A percentile compares a stretch with the other conserved stretches of the same genome.
These are phyloP conservation scores for Debaryomyces coudertii DNA, from an alignment of 1,139 yeast species.

Conservation along the genomic window DNA sequence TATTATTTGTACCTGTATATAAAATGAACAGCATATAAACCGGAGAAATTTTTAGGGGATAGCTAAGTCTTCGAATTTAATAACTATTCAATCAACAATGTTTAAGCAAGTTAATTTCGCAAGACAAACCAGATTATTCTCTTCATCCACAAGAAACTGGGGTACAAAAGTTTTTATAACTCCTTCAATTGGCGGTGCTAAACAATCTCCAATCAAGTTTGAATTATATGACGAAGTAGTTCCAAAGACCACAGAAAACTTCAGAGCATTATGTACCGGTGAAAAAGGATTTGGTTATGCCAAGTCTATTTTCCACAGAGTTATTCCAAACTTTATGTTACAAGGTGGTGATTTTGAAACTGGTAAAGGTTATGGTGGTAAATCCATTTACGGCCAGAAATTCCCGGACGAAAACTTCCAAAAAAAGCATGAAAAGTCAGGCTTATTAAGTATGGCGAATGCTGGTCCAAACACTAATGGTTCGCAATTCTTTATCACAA, in stretches of 20 bases:
- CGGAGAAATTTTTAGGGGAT: constrained; percentile 1
- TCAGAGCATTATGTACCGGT: constrained; percentile 93
- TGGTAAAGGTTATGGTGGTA: constrained; percentile 46
- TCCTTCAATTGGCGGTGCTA: constrained; percentile 38
- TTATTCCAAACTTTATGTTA: constrained; percentile 47
- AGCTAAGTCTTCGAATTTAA: background rate
- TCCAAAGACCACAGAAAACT: constrained; percentile 96
- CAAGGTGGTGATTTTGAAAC: constrained; percentile 49
- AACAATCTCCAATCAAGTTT: constrained; percentile 36
- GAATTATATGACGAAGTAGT: constrained; percentile 85
- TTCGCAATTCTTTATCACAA: constrained; percentile 46
- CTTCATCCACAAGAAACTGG: constrained; percentile 31
- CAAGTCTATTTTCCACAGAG: constrained; percentile 61
- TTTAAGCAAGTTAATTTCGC: constrained; percentile 10
- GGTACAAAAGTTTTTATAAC: constrained; percentile 43
- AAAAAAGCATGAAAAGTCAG: constrained; percentile 38
- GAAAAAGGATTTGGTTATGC: constrained; percentile 93
- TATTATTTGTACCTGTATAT: constrained; percentile 1
- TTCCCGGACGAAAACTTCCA: constrained; percentile 44
- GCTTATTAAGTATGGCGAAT: constrained; percentile 47
- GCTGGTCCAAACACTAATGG: constrained; percentile 50
- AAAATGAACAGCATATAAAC: background rate
- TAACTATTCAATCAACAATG: constrained; percentile 5
- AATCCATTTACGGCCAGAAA: constrained; percentile 42
- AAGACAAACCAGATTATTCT: constrained; percentile 30